These are phyloP conservation scores for Aspergillus oerlinghausenensis DNA, from an alignment of 2,329 filamentous ascomycete species.

Conservation along the genomic window DNA sequence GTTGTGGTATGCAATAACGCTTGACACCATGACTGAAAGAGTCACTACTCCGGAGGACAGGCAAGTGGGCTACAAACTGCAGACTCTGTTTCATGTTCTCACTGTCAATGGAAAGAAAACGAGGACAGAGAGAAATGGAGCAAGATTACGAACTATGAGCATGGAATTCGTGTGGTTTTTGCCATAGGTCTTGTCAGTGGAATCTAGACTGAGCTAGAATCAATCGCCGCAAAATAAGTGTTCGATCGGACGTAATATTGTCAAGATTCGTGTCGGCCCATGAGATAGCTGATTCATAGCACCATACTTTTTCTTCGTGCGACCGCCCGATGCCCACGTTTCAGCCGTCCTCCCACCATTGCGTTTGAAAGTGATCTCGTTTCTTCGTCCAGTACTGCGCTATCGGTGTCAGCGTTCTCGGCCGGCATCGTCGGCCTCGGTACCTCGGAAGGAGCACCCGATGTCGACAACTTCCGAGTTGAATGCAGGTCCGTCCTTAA, in stretches of 20 bases:
- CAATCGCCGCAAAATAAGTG: neutral
- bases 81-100: neutral
- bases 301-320: constrained; percentile 40
- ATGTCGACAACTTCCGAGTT: neutral
- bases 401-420: constrained; percentile 12
- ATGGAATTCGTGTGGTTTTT: neutral
- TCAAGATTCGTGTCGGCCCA: neutral
- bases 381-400: neutral
- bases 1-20: neutral
- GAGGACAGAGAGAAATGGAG: neutral
- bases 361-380: neutral
- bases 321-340: constrained; percentile 29
- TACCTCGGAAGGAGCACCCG: neutral
- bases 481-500: neutral
- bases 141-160: constrained; percentile 3
- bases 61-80: neutral
- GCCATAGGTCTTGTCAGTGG: neutral
- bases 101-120: neutral
- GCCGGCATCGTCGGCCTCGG: neutral
- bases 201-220: neutral
- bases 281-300: constrained; percentile 19
- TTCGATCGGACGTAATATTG: neutral
- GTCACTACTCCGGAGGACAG: neutral
- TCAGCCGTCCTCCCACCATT: constrained; percentile 13
- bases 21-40: neutral